Evolutionary conservation across 176 grass and related monocot genomes (phyloP), one percentile per base, ranked within the genome.

Genomic region (Bromus sterilis): DNA sequence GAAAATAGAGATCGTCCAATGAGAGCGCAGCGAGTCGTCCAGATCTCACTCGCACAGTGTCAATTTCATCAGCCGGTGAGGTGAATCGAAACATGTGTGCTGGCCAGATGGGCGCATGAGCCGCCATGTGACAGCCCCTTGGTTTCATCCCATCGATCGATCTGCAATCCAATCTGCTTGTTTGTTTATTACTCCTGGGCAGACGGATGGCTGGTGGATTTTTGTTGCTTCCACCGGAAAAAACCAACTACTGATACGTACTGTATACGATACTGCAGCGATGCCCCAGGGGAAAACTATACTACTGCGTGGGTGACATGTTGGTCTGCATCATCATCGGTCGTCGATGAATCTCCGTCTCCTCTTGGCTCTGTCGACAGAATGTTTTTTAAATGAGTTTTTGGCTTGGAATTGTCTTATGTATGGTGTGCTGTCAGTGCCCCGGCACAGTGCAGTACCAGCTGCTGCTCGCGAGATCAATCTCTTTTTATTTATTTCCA

Each of bases 261-360:
- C n/a, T n/a, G n/a, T n/a, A n/a, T n/a, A n/a, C n/a, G n/a, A n/a
- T n/a, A n/a, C n/a, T 79, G 28, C 48, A 66, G 83, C 80, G 20
- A 62, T 43, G 21, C 32, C 31, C 55, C 0, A 29, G 24, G 46
- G 13, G 18, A 67, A 23, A 51, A n/a, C 56, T 21, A 20, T 7
- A 48, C 48, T 59, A 21, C 71, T 76, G 26, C 87, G 87, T 89
- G 82, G 87, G 32, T 89, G 77, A 81, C 82, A 80, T 69, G 35
- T 11, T 23, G 37, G 29, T 9, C 67, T 62, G 15, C 77, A 26
- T 80, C 87, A 69, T 21, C 0, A 14, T 35, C 66, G 33, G 32
- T 66, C 39, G 23, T 41, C 68, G 23, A 11, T 42, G 55, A n/a
- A 29, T 29, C 53, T 41, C 39, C 48, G 23, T 29, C 53, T 41